Conservation (phyloP, 169 alveolate species). For the Eimeria falciformis region DNA sequence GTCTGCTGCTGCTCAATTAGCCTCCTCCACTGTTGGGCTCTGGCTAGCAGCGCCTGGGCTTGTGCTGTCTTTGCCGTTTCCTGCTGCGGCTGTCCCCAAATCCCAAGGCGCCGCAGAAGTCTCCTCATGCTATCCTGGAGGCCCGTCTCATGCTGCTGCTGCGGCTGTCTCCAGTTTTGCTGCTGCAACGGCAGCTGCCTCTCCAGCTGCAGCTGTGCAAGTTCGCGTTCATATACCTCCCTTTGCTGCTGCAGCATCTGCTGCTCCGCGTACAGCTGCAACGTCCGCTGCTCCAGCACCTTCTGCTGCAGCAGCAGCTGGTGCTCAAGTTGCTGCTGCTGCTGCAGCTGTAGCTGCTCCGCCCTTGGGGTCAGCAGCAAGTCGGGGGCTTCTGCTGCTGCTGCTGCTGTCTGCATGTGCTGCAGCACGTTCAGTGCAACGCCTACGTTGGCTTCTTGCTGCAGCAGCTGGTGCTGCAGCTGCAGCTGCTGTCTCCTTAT, state of each 20-base stretch:
- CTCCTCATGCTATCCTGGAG: slow-evolving; percentile 24
- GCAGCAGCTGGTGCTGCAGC: slow-evolving; percentile 65
- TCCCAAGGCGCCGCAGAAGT: slow-evolving; percentile 39
- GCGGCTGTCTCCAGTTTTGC: not conserved
- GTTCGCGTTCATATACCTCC: slow-evolving; percentile 31
- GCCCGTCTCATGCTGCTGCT: slow-evolving; percentile 21
- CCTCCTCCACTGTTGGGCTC: slow-evolving; percentile 29
- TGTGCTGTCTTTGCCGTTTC: slow-evolving; percentile 42
- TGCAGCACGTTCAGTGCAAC: slow-evolving; percentile 37
- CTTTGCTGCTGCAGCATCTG: slow-evolving; percentile 49
- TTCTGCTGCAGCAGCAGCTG: slow-evolving; percentile 61
- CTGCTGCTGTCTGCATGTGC: slow-evolving; percentile 15
- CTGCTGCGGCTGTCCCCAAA: slow-evolving; percentile 32
- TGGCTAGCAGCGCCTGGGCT: slow-evolving; percentile 41
- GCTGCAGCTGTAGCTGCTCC: slow-evolving; percentile 33
- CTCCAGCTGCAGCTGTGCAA: slow-evolving; percentile 41
- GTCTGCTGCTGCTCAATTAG: slow-evolving; percentile 33
- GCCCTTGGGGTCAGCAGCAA: not conserved
- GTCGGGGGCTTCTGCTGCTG: slow-evolving; percentile 30
- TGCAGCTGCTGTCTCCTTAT: slow-evolving; percentile 7
- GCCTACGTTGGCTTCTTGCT: slow-evolving; percentile 28
- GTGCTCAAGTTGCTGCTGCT: slow-evolving; percentile 32
- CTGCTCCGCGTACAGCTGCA: slow-evolving; percentile 37
- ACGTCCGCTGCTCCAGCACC: slow-evolving; percentile 42
- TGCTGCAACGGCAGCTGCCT: not conserved